Conservation (phyloP, 176 grass and related monocot species). For the Bromus sterilis region DNA sequence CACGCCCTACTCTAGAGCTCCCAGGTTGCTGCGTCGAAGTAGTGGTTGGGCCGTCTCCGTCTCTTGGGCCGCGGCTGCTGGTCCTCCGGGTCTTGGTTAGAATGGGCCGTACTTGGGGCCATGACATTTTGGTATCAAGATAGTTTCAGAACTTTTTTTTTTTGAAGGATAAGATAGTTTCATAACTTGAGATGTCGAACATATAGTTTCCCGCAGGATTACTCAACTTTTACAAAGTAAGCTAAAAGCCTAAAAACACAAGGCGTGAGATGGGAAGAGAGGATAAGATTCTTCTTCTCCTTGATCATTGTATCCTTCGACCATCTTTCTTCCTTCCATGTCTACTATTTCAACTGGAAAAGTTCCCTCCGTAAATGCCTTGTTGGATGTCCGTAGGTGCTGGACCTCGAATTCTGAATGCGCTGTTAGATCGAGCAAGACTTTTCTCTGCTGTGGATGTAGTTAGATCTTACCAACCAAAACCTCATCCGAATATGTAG, state of each 20-base stretch:
- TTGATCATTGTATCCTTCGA: not conserved
- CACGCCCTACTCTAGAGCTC: no score
- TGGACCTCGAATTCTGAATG: not conserved
- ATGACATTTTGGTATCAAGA: no score
- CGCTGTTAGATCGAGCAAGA: not conserved
- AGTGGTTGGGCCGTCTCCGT: no score
- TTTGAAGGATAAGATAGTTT: no score
- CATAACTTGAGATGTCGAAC: not conserved
- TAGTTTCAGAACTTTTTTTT: no score
- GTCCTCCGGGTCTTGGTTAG: no score
- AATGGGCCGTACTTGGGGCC: no score
- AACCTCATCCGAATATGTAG: not conserved
- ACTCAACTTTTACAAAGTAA: not conserved
- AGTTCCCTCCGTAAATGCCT: not conserved
- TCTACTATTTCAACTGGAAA: not conserved
- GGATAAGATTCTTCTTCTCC: not conserved
- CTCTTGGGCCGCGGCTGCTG: no score
- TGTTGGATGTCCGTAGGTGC: not conserved
- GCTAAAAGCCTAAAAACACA: not conserved
- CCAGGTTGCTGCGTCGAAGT: no score
- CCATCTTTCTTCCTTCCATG: not conserved
- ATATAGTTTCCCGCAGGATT: not conserved
- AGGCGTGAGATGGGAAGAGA: not conserved
- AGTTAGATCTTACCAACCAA: slow-evolving; percentile 7
- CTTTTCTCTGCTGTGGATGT: not conserved